Conservation (phyloP, 2,329 filamentous ascomycete genomes). For the Herpotrichia juniperi region DNA sequence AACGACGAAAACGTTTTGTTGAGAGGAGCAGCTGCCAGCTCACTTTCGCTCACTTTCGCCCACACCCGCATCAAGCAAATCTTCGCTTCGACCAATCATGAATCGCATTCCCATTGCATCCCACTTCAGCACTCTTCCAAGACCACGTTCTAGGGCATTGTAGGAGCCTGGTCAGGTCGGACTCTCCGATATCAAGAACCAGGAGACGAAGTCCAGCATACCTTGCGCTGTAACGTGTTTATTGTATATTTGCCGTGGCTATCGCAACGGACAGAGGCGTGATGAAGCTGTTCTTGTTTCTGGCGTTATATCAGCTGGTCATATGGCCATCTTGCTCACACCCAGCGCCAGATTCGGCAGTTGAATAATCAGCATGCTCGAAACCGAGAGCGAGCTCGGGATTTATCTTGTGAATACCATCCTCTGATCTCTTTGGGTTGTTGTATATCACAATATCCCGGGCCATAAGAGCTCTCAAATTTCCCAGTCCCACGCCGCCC, state of each 20-base stretch:
- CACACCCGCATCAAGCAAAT: constrained; percentile 21
- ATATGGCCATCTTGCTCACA: background rate
- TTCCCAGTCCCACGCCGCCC: constrained; percentile 3
- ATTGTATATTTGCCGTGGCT: constrained; percentile 13
- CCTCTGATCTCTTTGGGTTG: background rate
- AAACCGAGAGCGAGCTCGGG: constrained; percentile 11
- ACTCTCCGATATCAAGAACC: background rate
- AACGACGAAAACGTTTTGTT: background rate
- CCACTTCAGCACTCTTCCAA: background rate
- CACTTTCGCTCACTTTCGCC: background rate
- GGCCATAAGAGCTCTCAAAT: constrained; percentile 1
- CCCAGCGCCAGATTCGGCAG: constrained; percentile 3
- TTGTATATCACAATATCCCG: constrained; percentile 1
- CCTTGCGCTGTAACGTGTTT: constrained; percentile 7
- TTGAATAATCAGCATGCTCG: constrained; percentile 4
- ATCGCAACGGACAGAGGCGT: constrained; percentile 9
- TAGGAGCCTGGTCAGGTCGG: background rate
- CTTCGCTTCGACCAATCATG: constrained; percentile 22
- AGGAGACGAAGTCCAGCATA: background rate
- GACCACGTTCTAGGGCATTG: background rate
- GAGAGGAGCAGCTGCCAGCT: background rate
- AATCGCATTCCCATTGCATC: background rate
- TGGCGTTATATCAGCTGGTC: constrained; percentile 16
- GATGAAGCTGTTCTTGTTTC: constrained; percentile 12
- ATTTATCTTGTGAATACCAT: constrained; percentile 3